A percentile compares a stretch with the other conserved stretches of the same genome.
These are phyloP conservation scores for Haplosporangium sp. DNA, from an alignment of 371 early-diverging fungal genomes.

Conservation along the genomic window DNA sequence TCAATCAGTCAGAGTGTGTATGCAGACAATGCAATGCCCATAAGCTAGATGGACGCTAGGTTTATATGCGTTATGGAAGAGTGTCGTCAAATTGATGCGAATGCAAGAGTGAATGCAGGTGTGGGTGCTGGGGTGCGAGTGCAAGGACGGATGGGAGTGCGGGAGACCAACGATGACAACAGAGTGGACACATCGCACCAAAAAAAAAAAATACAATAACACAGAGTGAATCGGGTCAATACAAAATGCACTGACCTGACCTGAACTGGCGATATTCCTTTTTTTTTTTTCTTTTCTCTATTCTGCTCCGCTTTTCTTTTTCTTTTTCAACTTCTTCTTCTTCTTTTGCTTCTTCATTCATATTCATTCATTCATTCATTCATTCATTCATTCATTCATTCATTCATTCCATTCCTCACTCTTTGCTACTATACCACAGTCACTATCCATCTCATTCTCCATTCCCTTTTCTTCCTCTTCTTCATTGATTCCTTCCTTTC, in stretches of 20 bases:
- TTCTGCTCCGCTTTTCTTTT: neutral
- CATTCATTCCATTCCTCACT: neutral
- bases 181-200: too few species aligned
- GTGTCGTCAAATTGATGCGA: too few species aligned
- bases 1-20: too few species aligned
- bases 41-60: too few species aligned
- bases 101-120: too few species aligned
- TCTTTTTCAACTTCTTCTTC: neutral
- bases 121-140: too few species aligned
- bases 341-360: too few species aligned
- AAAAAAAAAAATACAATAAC: neutral
- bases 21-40: too few species aligned
- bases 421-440: neutral
- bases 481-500: constrained; percentile 6
- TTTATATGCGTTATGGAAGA: too few species aligned
- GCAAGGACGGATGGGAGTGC: too few species aligned
- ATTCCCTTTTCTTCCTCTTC: neutral
- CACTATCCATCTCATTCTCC: neutral
- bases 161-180: too few species aligned
- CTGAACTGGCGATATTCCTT: neutral
- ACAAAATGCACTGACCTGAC: constrained; percentile 1
- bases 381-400: neutral
- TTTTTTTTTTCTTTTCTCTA: neutral
- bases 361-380: too few species aligned
- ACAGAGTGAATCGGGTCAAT: neutral